These are phyloP conservation scores for Calycina herbarum DNA, from an alignment of 2,329 filamentous ascomycete genomes.

Conservation along the genomic window DNA sequence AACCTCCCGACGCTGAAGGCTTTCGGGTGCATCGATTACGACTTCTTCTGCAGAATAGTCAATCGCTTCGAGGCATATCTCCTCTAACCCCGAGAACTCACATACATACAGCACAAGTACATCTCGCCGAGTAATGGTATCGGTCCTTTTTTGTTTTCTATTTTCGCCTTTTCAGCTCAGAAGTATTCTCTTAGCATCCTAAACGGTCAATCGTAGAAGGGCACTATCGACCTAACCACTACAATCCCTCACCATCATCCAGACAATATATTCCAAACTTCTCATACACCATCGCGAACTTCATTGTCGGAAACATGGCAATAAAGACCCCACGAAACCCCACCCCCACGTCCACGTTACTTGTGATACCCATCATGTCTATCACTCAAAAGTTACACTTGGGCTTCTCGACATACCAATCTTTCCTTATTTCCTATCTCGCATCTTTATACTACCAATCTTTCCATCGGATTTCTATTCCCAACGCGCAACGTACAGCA, in stretches of 20 bases:
- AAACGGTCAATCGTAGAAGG: background rate
- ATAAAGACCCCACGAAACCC: background rate
- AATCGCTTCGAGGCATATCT: background rate
- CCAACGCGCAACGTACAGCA: background rate
- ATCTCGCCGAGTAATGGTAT: background rate
- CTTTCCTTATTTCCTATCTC: background rate
- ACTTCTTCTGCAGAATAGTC: background rate
- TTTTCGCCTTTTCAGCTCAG: conserved; percentile 5
- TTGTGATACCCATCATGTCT: background rate
- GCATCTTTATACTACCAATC: background rate
- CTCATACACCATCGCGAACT: background rate
- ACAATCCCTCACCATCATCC: background rate
- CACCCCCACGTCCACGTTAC: conserved; percentile 6
- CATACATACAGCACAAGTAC: background rate
- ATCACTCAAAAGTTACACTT: conserved; percentile 4
- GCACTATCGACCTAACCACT: background rate
- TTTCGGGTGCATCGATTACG: background rate
- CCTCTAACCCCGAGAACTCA: background rate
- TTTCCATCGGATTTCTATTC: background rate
- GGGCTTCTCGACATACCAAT: conserved; percentile 1
- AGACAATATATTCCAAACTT: background rate
- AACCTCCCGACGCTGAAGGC: conserved; percentile 5
- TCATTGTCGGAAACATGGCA: background rate
- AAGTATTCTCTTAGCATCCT: background rate
- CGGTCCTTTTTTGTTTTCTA: conserved; percentile 4